Evolutionary conservation across 169 alveolate species (phyloP).

Genomic region (Eimeria tenella): DNA sequence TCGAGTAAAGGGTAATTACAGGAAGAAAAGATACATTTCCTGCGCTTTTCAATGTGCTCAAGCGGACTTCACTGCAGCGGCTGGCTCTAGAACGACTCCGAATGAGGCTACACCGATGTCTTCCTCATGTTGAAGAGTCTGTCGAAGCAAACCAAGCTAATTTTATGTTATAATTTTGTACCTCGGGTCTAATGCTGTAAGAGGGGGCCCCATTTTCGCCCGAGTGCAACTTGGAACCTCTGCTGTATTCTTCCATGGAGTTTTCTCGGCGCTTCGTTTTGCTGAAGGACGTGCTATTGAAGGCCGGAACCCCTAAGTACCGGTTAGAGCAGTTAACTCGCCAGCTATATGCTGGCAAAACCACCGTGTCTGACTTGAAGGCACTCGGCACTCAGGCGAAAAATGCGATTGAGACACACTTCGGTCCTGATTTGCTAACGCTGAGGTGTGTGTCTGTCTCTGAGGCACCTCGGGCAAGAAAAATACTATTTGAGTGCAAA

Average conservation of each 20-base stretch:
- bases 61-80: too few species aligned
- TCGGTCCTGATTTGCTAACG: conserved; percentile 58
- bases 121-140: too few species aligned
- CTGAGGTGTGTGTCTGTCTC: neutral
- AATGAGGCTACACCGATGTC: too few species aligned
- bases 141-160: too few species aligned
- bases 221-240: too few species aligned
- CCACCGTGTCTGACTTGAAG: conserved; percentile 23
- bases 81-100: too few species aligned
- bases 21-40: too few species aligned
- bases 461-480: conserved; percentile 82
- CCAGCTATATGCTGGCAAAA: conserved; percentile 40
- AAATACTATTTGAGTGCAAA: conserved; percentile 86
- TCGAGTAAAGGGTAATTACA: too few species aligned
- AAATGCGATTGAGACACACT: conserved; percentile 46
- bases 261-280: conserved; percentile 56
- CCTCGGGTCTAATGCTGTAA: too few species aligned
- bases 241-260: conserved; percentile 24
- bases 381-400: conserved; percentile 29
- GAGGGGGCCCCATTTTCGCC: too few species aligned
- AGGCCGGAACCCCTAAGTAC: conserved; percentile 41
- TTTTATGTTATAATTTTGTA: too few species aligned
- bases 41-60: too few species aligned
- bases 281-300: conserved; percentile 43
- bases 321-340: conserved; percentile 37